phyloP scores from a whole-genome alignment of 169 alveolate genomes.

The Plasmodium falciparum region DNA sequence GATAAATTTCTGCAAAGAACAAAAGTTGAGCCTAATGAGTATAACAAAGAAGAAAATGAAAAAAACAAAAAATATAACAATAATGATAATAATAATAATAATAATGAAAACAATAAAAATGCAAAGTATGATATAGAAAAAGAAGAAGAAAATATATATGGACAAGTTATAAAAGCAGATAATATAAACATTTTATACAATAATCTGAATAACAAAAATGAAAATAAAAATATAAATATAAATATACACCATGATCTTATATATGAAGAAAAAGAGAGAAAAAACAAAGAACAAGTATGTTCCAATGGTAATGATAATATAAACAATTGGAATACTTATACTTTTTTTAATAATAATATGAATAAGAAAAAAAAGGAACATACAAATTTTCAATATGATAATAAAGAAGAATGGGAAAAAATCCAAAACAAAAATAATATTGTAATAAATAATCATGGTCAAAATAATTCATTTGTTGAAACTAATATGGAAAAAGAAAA shows the following conservation, averaged over 20 bases:
- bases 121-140: neutral
- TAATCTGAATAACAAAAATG: conserved; percentile 2
- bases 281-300: no score
- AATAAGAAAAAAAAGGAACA: conserved; percentile 26
- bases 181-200: neutral
- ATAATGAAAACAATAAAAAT: neutral
- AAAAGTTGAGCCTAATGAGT: conserved; percentile 1
- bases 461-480: conserved; percentile 18
- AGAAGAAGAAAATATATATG: neutral
- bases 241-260: neutral
- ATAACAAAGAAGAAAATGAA: conserved; percentile 6
- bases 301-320: no score
- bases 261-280: neutral
- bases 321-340: no score
- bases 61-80: conserved; percentile 7
- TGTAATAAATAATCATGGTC: neutral
- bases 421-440: neutral
- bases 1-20: conserved; percentile 28
- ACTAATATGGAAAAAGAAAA: conserved; percentile 20
- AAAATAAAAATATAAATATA: conserved; percentile 10
- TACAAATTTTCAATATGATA: neutral
- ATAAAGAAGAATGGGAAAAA: neutral
- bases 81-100: neutral
- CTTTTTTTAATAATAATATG: neutral
- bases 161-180: neutral